Conservation (phyloP, 257 asterid genomes). For the Avicennia marina region DNA sequence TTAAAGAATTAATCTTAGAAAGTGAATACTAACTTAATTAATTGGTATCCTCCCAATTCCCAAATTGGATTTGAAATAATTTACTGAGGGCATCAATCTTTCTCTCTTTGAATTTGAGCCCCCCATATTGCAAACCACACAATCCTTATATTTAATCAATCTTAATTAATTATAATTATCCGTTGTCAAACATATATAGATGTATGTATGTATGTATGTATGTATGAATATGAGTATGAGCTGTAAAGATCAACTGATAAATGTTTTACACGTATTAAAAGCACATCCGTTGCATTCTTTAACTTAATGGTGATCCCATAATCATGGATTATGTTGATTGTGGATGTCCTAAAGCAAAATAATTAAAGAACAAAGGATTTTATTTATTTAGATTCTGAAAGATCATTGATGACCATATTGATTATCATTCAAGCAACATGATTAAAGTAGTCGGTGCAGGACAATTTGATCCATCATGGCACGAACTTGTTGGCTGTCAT, state of each 20-base stretch:
- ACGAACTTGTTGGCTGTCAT: slow-evolving; percentile 12
- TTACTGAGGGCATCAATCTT: too few species aligned
- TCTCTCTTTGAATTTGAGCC: slow-evolving; percentile 15
- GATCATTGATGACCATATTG: slow-evolving; percentile 8
- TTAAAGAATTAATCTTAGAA: too few species aligned
- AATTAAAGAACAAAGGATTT: neutral
- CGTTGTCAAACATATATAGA: too few species aligned
- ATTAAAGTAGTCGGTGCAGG: neutral
- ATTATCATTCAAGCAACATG: slow-evolving; percentile 23
- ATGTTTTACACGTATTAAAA: slow-evolving; percentile 29
- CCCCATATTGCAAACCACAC: slow-evolving; percentile 15
- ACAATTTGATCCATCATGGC: slow-evolving; percentile 5
- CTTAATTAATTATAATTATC: neutral
- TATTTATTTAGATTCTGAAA: neutral
- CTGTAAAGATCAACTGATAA: slow-evolving; percentile 2
- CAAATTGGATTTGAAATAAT: too few species aligned
- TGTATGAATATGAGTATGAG: too few species aligned
- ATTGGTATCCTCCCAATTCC: too few species aligned
- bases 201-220: too few species aligned
- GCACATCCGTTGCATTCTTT: slow-evolving; percentile 18
- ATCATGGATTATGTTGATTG: slow-evolving; percentile 23
- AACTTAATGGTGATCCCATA: slow-evolving; percentile 11
- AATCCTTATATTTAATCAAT: neutral
- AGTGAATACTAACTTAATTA: too few species aligned
- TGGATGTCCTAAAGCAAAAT: slow-evolving; percentile 3